phyloP scores from a whole-genome alignment of 805 yeast genomes.

The Candida golubevii region DNA sequence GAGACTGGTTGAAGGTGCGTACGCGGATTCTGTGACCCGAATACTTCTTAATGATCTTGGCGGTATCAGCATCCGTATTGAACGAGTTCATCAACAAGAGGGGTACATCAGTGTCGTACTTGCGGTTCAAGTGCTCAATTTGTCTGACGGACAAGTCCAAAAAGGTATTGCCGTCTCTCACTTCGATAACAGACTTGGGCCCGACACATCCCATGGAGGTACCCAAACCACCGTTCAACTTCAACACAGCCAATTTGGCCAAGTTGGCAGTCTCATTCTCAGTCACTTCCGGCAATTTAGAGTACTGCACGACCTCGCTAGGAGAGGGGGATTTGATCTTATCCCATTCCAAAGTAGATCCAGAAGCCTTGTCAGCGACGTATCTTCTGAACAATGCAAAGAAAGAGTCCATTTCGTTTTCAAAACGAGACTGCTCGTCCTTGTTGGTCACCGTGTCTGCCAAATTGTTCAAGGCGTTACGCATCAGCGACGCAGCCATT shows the following conservation, averaged over 20 bases:
- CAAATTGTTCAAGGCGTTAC: slow-evolving; percentile 86
- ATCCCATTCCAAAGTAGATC: slow-evolving; percentile 87
- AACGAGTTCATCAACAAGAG: slow-evolving; percentile 96
- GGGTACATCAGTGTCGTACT: slow-evolving; percentile 90
- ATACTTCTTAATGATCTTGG: slow-evolving; percentile 91
- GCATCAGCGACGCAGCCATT: slow-evolving; percentile 96
- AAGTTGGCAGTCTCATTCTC: slow-evolving; percentile 43
- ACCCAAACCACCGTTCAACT: slow-evolving; percentile 97
- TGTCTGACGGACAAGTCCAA: slow-evolving; percentile 94
- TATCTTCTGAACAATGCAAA: slow-evolving; percentile 92
- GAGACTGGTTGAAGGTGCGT: slow-evolving; percentile 95
- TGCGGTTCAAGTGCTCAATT: slow-evolving; percentile 89
- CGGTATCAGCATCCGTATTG: slow-evolving; percentile 95
- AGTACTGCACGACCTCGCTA: slow-evolving; percentile 84
- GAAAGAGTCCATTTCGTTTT: slow-evolving; percentile 90
- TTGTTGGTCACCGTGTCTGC: slow-evolving; percentile 71
- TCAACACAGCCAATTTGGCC: slow-evolving; percentile 86
- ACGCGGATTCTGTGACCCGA: slow-evolving; percentile 94
- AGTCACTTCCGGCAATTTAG: slow-evolving; percentile 34
- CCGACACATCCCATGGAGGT: slow-evolving; percentile 99
- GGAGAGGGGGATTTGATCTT: slow-evolving; percentile 86
- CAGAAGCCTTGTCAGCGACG: slow-evolving; percentile 81
- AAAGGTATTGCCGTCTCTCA: slow-evolving; percentile 96
- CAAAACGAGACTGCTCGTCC: slow-evolving; percentile 56
- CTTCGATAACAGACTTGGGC: slow-evolving; percentile 96